A percentile compares a stretch with the other conserved stretches of the same genome.
Conservation (phyloP, 805 yeast species). For the Alloascoidea africana region DNA sequence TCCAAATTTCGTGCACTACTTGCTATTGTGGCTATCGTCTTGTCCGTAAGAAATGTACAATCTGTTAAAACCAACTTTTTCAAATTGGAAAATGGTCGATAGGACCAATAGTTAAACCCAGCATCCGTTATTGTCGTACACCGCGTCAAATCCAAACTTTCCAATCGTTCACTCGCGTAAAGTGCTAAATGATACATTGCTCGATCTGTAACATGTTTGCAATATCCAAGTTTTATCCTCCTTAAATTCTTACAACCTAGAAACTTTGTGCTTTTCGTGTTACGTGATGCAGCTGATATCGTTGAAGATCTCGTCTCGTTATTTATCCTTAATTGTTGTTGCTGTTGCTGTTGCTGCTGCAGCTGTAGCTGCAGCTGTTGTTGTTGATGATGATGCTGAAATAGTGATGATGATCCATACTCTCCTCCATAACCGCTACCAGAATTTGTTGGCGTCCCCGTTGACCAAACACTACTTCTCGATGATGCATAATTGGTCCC, state of each 20-base stretch:
- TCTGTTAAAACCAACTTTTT: constrained; percentile 42
- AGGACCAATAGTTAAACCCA: constrained; percentile 56
- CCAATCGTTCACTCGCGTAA: constrained; percentile 40
- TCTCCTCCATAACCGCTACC: too few species aligned
- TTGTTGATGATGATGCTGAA: too few species aligned
- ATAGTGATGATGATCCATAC: too few species aligned
- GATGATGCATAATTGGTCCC: too few species aligned
- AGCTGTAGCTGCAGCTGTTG: background rate
- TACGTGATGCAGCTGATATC: background rate
- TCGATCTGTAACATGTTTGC: constrained; percentile 60
- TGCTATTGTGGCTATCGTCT: constrained; percentile 45
- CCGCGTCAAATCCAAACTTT: constrained; percentile 46
- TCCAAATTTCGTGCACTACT: constrained; percentile 43
- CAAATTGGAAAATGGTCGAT: constrained; percentile 36
- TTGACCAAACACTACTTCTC: too few species aligned
- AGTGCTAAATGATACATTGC: constrained; percentile 47
- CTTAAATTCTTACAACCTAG: constrained; percentile 48
- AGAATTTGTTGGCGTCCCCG: too few species aligned
- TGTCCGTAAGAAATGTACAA: constrained; percentile 60
- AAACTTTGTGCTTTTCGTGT: constrained; percentile 5
- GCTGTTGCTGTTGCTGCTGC: background rate
- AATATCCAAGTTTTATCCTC: constrained; percentile 47
- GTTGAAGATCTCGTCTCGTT: background rate
- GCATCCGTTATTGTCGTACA: constrained; percentile 68
- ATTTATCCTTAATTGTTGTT: too few species aligned